Conservation (phyloP, 306 rosid genomes). For the Pterocarpus santalinus region DNA sequence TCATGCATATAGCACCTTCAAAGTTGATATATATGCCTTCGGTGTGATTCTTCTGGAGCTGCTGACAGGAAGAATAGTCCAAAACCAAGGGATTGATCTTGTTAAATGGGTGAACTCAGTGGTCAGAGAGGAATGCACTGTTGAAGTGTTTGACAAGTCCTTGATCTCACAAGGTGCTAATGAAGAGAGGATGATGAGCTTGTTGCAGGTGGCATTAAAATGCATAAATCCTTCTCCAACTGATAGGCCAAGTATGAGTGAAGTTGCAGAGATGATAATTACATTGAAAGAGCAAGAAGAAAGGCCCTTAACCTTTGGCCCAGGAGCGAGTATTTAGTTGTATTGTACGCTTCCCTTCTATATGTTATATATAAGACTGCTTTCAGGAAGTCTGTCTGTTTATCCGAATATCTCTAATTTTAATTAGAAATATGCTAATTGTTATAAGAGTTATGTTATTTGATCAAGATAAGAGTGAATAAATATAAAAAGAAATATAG, state of each 20-base stretch:
- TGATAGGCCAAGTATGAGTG: constrained; percentile 58
- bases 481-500: no score
- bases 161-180: constrained; percentile 56
- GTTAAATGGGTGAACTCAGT: constrained; percentile 62
- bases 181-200: constrained; percentile 68
- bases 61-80: constrained; percentile 60
- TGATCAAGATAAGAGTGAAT: no score
- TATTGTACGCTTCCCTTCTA: background rate
- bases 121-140: constrained; percentile 64
- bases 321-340: constrained; percentile 5
- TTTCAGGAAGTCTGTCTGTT: background rate
- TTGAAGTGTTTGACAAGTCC: constrained; percentile 56
- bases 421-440: background rate
- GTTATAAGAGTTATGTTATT: background rate
- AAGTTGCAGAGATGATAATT: constrained; percentile 46
- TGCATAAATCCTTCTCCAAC: constrained; percentile 56
- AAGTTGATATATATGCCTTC: constrained; percentile 60
- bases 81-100: constrained; percentile 55
- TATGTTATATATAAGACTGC: background rate
- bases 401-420: background rate
- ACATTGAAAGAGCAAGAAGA: constrained; percentile 58
- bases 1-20: constrained; percentile 50
- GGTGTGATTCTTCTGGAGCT: constrained; percentile 73
- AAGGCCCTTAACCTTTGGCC: constrained; percentile 49
- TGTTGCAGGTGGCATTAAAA: constrained; percentile 61